Evolutionary conservation across 495 filamentous ascomycete species (phyloP).

Genomic region (Talaromyces thailandensis): DNA sequence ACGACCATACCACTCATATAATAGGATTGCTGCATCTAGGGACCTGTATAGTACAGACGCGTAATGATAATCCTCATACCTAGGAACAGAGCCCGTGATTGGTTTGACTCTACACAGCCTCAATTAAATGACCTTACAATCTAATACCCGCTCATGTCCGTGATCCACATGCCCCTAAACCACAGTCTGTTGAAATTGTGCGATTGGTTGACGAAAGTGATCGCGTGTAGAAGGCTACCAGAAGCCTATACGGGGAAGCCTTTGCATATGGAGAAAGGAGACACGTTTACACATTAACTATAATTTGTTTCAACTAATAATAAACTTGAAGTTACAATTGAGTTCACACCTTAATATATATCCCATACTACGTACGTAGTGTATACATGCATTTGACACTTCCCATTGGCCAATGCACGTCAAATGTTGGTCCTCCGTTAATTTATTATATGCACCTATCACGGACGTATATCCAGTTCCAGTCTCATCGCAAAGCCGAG

Average conservation of each 20-base stretch:
- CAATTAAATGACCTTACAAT: neutral
- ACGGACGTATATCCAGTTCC: neutral
- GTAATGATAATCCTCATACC: neutral
- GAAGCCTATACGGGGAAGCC: neutral
- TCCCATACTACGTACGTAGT: neutral
- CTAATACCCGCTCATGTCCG: neutral
- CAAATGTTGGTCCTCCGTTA: neutral
- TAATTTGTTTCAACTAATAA: neutral
- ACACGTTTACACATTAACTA: neutral
- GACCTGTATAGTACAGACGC: neutral
- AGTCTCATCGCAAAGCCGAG: neutral
- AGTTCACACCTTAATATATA: neutral
- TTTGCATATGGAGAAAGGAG: neutral
- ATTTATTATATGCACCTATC: neutral
- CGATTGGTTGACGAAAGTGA: neutral
- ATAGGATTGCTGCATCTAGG: neutral
- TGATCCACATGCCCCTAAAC: neutral
- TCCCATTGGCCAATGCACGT: neutral
- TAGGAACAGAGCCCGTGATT: neutral
- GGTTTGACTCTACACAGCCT: neutral
- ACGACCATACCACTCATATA: neutral
- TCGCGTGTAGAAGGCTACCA: neutral
- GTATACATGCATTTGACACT: neutral
- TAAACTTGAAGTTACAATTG: neutral
- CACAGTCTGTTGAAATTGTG: neutral